These are phyloP conservation scores for Vitis amurensis DNA, from an alignment of 164 flowering plant genomes.

Conservation along the genomic window DNA sequence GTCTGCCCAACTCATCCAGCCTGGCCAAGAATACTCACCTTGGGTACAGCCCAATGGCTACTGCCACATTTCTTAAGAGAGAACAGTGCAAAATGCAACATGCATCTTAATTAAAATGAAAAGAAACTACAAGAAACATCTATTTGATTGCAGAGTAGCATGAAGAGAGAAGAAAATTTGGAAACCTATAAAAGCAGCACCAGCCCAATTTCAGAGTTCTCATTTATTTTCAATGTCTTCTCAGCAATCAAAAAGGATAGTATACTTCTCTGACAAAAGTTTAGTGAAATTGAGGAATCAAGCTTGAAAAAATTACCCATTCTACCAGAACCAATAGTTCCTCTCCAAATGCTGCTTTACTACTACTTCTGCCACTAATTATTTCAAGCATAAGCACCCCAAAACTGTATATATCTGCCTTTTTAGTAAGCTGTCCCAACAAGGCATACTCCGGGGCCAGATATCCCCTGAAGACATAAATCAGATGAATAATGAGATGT, in stretches of 20 bases:
- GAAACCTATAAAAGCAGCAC: not conserved
- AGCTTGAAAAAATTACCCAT: slow-evolving; percentile 52
- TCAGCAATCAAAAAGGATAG: not conserved
- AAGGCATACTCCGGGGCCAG: slow-evolving; percentile 86
- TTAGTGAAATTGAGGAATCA: not conserved
- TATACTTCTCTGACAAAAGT: not conserved
- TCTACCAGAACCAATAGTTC: slow-evolving; percentile 62
- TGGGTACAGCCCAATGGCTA: not conserved
- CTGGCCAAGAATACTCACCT: too few species aligned
- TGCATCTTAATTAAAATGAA: too few species aligned
- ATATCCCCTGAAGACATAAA: slow-evolving; percentile 65
- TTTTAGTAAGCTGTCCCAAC: slow-evolving; percentile 72
- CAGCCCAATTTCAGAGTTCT: not conserved
- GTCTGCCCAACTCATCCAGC: too few species aligned
- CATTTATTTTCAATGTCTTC: not conserved
- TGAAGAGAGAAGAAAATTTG: not conserved
- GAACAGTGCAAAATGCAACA: too few species aligned
- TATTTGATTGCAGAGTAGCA: not conserved
- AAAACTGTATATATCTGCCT: slow-evolving; percentile 86
- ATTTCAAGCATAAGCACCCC: slow-evolving; percentile 85
- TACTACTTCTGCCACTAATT: slow-evolving; percentile 72
- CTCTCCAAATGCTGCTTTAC: slow-evolving; percentile 66
- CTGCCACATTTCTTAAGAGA: not conserved
- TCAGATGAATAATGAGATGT: not conserved
- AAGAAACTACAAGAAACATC: not conserved